Percentiles rank a stretch among this genome's conserved stretches.
These are phyloP conservation scores for Melaleuca alternifolia DNA, from an alignment of 345 rosid genomes.

Conservation along the genomic window DNA sequence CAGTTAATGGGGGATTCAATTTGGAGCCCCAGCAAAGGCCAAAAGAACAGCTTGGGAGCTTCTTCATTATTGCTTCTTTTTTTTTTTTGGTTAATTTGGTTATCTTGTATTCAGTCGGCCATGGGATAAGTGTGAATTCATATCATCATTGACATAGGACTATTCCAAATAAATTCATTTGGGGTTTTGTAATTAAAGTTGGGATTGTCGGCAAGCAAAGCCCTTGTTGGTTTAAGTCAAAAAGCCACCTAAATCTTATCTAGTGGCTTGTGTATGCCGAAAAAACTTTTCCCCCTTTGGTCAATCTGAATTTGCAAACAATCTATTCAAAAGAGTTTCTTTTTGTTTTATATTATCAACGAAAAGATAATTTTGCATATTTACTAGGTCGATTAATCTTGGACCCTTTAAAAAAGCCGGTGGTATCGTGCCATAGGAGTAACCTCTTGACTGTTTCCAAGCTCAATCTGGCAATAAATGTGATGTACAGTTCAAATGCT, in stretches of 20 bases:
- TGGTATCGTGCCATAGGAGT: background rate
- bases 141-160: background rate
- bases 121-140: background rate
- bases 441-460: background rate
- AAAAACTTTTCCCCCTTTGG: background rate
- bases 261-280: background rate
- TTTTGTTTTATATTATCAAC: background rate
- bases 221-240: background rate
- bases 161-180: background rate
- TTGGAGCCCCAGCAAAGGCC: conserved; percentile 21
- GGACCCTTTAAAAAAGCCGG: background rate
- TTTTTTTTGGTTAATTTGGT: background rate
- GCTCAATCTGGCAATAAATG: background rate
- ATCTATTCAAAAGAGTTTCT: background rate
- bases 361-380: background rate
- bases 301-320: background rate
- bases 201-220: background rate
- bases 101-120: background rate
- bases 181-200: background rate
- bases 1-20: conserved; percentile 4
- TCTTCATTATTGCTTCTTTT: background rate
- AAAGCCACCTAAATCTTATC: background rate
- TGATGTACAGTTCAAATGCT: background rate
- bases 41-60: background rate
- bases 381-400: background rate